Base-by-base conservation (phyloP, 78 protist species). In the Tieghemostelium lacteum region DNA sequence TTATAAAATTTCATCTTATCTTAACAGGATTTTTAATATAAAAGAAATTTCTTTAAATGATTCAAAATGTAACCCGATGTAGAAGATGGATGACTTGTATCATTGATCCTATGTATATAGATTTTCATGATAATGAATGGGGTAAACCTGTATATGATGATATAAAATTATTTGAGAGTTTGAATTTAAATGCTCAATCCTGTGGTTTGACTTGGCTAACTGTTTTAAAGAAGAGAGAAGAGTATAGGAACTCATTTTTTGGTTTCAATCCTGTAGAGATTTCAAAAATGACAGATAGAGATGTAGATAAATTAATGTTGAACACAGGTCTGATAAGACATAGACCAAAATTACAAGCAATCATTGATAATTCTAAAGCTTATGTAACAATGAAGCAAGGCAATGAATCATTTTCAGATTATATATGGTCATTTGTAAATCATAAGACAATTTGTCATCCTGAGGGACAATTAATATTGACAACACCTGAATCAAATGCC, bases 151-250 rank as follows among this genome's bases (percentile, higher is more conserved):
- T 61, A 10, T 50, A 36, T 33, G 91, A 85, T 26, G 8, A 28
- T 6, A 14, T 28, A 42, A 45, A 63, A 22, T 22, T 87, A 0
- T 87, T 87, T 74, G 93, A 87, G 45, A 74, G 37, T 55, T 31
- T 87, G 10, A 55, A 63, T 49, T 36, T 87, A 12, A 86, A 87
- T 7, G 54, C 49, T 4, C 70, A 45, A 36, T 74, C 57, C 26
- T 54, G 75, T 22, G 93, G 93, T 36, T 33, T 87, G 24, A 42
- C 75, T 16, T 87, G 93, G 93, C 28, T 74, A 7, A 87, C 93
- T 2, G 63, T 87, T 8, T 45, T 87, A 8, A 55, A 60, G 24
- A 87, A 87, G 37, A 42, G 93, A 28, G 73, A 58, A 14, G 28
- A 36, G 0, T 87, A 65, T 33, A 37, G 70, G 26, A n/a, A n/a